A percentile compares a stretch with the other conserved stretches of the same genome.
Conservation (phyloP, 2,329 filamentous ascomycete genomes). For the Ophiocordyceps camponoti-rufipedis region DNA sequence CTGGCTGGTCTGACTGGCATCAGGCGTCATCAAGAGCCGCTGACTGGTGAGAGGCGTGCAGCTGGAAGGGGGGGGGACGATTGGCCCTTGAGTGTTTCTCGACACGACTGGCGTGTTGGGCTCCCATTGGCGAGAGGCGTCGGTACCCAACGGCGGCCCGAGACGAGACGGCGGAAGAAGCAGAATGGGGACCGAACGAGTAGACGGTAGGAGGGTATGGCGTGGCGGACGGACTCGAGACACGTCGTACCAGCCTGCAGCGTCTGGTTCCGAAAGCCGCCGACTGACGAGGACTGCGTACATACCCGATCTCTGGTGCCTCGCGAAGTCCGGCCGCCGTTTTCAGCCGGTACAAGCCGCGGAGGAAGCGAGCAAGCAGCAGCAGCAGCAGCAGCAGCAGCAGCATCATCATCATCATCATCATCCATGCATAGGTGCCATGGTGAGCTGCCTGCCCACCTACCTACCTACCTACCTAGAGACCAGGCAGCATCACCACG, state of each 20-base stretch:
- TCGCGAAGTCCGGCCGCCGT: too few species aligned
- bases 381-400: too few species aligned
- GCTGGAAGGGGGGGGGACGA: constrained; percentile 1
- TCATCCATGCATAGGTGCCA: too few species aligned
- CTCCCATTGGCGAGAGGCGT: constrained; percentile 18
- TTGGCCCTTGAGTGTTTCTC: constrained; percentile 7
- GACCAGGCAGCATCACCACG: too few species aligned
- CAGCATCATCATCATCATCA: too few species aligned
- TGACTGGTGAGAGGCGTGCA: background rate
- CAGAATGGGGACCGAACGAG: background rate
- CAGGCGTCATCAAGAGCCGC: background rate
- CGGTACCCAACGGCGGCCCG: constrained; percentile 18
- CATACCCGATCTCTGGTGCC: too few species aligned
- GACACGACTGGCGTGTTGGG: constrained; percentile 11
- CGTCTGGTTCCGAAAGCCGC: background rate
- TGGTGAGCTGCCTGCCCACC: too few species aligned
- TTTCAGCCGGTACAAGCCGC: too few species aligned
- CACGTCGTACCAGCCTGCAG: constrained; percentile 2
- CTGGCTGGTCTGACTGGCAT: background rate
- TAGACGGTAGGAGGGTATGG: background rate
- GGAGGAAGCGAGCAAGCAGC: too few species aligned
- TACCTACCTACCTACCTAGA: too few species aligned
- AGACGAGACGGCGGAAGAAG: constrained; percentile 1
- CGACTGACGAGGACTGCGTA: too few species aligned
- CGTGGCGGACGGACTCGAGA: background rate